Base-by-base conservation (phyloP, 352 stramenopile genomes). In the Globisporangium abappressorium region DNA sequence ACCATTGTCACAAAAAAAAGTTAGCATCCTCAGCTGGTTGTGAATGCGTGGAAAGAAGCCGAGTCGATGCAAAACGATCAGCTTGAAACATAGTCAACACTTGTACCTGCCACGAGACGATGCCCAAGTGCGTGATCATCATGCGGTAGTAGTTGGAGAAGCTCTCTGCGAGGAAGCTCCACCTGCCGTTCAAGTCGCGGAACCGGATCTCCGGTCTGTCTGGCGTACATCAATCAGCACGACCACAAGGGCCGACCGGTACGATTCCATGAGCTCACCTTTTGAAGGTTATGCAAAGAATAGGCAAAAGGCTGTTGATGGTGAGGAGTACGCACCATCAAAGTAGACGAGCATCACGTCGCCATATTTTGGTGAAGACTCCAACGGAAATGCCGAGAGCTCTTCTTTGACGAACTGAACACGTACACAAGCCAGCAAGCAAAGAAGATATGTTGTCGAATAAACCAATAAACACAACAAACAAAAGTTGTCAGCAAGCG, bases 81-180 rank as follows among this genome's bases (percentile, higher is more conserved):
- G 41, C 15, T 15, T 47, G 9, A 5, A 47, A 22, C 18, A 22
- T 11, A 51, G 7, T 22, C 15, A 56, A 8, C 14, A 7, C 20
- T 15, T 57, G 2, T n/a, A 89, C 81, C 76, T 91, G 86, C 86
- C 86, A 94, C 53, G 78, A 82, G 22, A 92, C 82, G 65, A 94
- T 84, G 4, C 86, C 84, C 24, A 94, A 66, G 49, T 94, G 86
- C 41, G 76, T 75, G 47, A 94, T 79, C 80, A 92, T 92, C 79
- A 92, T 86, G 58, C 86, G 84, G 68, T 94, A 94, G 70, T 94
- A 94, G 43, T 91, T 81, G 26, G 72, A 79, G 59, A 94, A 94
- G 14, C 68, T 82, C 46, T 83, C 66, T 0, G 86, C 82, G 18
- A 94, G 74, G 56, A 92, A 94, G 62, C 82, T 85, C 86, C 86